Evolutionary conservation across 345 rosid genomes (phyloP).

Genomic region (Eutrema yunnanense): DNA sequence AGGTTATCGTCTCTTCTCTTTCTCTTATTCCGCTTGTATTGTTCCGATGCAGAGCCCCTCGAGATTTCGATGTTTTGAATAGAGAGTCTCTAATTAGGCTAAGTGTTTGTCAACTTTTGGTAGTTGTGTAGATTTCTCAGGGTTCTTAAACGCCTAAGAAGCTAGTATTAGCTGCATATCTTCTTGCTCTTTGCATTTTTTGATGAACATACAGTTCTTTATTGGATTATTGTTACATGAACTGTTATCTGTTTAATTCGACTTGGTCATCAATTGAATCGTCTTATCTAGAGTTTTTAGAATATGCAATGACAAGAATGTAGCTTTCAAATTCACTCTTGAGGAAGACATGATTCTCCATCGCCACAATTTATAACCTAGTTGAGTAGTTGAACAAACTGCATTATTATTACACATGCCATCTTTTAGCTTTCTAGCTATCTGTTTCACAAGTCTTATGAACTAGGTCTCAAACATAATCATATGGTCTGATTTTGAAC

Average conservation of each 20-base stretch:
- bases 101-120: neutral
- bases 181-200: neutral
- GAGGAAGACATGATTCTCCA: neutral
- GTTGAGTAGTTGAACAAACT: neutral
- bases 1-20: slow-evolving; percentile 33
- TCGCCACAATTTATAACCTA: neutral
- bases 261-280: neutral
- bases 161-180: neutral
- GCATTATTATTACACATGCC: neutral
- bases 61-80: neutral
- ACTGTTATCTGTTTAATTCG: neutral
- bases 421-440: neutral
- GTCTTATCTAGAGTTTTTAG: no score
- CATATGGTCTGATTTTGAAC: neutral
- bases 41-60: no score
- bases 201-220: neutral
- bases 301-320: neutral
- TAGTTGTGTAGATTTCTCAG: neutral
- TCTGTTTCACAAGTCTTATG: no score
- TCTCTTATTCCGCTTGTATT: neutral
- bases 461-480: neutral
- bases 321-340: neutral
- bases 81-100: neutral
- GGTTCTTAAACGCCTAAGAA: neutral
- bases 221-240: neutral